Evolutionary conservation across 176 grass and related monocot genomes (phyloP).

Genomic region (Eragrostis nindensis): DNA sequence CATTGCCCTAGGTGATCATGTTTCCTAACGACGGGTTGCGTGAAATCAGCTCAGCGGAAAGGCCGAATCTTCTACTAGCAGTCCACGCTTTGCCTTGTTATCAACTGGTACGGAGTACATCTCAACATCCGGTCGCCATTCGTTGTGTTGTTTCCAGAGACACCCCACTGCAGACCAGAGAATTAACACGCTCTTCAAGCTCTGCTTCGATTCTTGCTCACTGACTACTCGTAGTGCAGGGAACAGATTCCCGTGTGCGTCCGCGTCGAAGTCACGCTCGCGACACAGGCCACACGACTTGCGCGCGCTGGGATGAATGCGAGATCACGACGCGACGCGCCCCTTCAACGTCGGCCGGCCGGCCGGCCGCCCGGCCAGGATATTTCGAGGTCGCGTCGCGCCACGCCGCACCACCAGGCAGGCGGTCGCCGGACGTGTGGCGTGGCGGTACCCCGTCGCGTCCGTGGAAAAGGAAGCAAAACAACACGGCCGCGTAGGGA

Average conservation of each 20-base stretch:
- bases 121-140: neutral
- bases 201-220: no score
- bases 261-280: conserved; percentile 4
- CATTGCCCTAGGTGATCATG: neutral
- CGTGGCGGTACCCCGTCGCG: conserved; percentile 11
- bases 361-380: conserved; percentile 1
- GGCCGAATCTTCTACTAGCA: neutral
- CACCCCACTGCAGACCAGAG: no score
- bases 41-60: neutral
- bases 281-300: neutral
- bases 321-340: conserved; percentile 5
- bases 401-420: neutral
- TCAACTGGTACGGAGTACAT: no score
- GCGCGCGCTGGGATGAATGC: neutral
- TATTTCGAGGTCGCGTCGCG: conserved; percentile 29
- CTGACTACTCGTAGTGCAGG: neutral
- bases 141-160: neutral
- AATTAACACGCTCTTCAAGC: no score
- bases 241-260: neutral
- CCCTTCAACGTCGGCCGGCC: no score
- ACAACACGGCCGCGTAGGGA: conserved; percentile 10
- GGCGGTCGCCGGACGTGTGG: no score
- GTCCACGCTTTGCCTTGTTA: neutral
- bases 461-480: neutral
- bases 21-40: neutral